A percentile compares a stretch with the other conserved stretches of the same genome.
phyloP scores from a whole-genome alignment of 2,329 filamentous ascomycete genomes.

The Fusarium incarnatum region DNA sequence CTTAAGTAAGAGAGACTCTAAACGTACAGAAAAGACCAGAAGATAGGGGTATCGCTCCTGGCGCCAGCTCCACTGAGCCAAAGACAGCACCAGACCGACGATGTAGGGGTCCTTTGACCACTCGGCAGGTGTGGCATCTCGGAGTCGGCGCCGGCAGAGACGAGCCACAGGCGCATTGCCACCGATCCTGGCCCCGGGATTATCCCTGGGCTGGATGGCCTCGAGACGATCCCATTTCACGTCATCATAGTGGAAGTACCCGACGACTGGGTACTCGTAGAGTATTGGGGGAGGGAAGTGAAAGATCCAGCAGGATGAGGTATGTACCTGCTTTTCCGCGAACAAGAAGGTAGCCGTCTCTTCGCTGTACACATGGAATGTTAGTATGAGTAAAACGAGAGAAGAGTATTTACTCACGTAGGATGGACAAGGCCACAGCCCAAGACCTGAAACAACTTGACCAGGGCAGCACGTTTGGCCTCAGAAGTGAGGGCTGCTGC shows the following conservation, averaged over 20 bases:
- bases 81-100: not conserved
- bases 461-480: not conserved
- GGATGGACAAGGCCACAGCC: not conserved
- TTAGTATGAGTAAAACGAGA: not conserved
- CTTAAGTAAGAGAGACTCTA: fast-evolving
- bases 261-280: not conserved
- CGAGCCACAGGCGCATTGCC: not conserved
- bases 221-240: not conserved
- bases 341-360: not conserved
- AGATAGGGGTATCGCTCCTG: not conserved
- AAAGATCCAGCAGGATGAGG: not conserved
- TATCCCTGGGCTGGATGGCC: not conserved
- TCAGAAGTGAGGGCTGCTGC: not conserved
- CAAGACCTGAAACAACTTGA: not conserved
- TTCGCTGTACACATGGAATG: not conserved
- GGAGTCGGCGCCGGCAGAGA: not conserved
- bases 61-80: not conserved
- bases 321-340: not conserved
- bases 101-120: not conserved
- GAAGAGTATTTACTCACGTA: not conserved
- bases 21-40: not conserved
- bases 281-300: not conserved
- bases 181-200: not conserved
- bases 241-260: not conserved
- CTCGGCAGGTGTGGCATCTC: not conserved